Percentiles rank a stretch among this genome's conserved stretches.
phyloP scores from a whole-genome alignment of 352 stramenopile genomes.

The Globisporangium paddicum region DNA sequence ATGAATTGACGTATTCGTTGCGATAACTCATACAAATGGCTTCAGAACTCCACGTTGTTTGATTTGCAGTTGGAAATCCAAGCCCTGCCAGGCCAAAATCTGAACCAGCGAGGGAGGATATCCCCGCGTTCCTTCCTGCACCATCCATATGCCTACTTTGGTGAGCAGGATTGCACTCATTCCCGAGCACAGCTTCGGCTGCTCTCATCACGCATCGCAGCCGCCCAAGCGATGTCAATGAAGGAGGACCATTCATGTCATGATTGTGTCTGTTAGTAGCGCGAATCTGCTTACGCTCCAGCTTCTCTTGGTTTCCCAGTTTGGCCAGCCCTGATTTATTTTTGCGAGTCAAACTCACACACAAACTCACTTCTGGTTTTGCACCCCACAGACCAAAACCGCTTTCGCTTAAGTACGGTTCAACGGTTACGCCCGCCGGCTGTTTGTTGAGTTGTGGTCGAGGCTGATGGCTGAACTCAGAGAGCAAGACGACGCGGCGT shows the following conservation, averaged over 20 bases:
- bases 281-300: background rate
- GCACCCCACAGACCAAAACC: background rate
- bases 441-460: background rate
- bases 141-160: too few species aligned
- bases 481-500: background rate
- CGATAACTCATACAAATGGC: too few species aligned
- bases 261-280: background rate
- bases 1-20: too few species aligned
- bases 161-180: background rate
- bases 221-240: too few species aligned
- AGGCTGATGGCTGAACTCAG: constrained; percentile 3
- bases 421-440: background rate
- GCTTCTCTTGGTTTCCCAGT: too few species aligned
- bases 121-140: too few species aligned
- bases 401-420: background rate
- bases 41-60: too few species aligned
- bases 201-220: too few species aligned
- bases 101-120: too few species aligned
- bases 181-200: background rate
- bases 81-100: too few species aligned
- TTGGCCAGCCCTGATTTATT: background rate
- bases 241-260: background rate
- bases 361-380: background rate
- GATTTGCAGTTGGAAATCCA: too few species aligned
- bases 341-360: background rate